Evolutionary conservation across 148 eudicot species (phyloP), one percentile per base, ranked within the genome.

Genomic region (Drosera capensis): DNA sequence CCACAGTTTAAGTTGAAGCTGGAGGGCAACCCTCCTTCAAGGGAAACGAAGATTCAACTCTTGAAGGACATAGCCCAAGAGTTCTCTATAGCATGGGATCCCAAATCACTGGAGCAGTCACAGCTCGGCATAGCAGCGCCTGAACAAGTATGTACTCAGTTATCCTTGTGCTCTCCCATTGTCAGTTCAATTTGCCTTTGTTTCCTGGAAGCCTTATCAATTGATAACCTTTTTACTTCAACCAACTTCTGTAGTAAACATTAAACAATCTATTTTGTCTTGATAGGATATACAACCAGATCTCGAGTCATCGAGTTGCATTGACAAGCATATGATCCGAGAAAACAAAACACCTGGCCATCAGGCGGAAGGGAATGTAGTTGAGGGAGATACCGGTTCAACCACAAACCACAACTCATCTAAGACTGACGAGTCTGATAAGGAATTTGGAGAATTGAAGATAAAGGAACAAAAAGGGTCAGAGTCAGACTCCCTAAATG

Each of bases 61-160:
- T 59, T 87, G 74, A 61, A 66, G 64, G 78, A 76, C 8, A 66
- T 87, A 46, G 88, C 88, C 24, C 26, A 52, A 1, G 88, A 79
- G 44, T 65, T 54, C 43, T 74, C 71, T 28, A 39, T 76, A 14
- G 19, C 30, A 18, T 82, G 96, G 96, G 62, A 73, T 49, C 57
- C 76, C 9, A 60, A 52, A 44, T 63, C 60, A 21, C 36, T 82
- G 55, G 79, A 76, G 30, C 75, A 76, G 47, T 63, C 71, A 57
- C 68, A 74, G 8, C 72, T 44, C 43, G 54, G 23, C 24, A 13
- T 17, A 60, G 11, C 45, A 22, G 5, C 43, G 36, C 9, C 30
- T 0, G 15, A 45, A 12, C 22, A 53, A 43, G 47, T 53, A 25
- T 18, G 48, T 26, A 30, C n/a, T n/a, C n/a, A n/a, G n/a, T n/a